Percentiles rank a stretch among this genome's conserved stretches.
These are phyloP conservation scores for Immersiporthe knoxdaviesiana DNA, from an alignment of 2,329 filamentous ascomycete species.

Conservation along the genomic window DNA sequence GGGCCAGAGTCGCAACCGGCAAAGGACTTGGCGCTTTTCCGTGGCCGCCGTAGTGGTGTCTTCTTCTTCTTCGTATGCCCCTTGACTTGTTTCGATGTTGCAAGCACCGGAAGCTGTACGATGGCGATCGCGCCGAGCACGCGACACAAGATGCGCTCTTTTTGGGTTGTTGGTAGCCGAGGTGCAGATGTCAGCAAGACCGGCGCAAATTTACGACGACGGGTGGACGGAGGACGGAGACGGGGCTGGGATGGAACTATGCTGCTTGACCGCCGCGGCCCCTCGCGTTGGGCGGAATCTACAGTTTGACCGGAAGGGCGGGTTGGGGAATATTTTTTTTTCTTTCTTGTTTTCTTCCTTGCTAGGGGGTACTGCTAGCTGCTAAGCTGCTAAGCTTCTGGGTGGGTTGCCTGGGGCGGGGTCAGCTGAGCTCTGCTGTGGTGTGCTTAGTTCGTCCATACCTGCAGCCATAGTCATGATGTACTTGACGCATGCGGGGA, in stretches of 20 bases:
- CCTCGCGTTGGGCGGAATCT: slow-evolving; percentile 23
- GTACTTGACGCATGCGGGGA: neutral
- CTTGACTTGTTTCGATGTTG: neutral
- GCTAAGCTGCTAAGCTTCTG: neutral
- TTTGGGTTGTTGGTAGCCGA: slow-evolving; percentile 16
- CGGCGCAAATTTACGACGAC: slow-evolving; percentile 22
- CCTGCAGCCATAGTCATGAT: too few relatives aligned
- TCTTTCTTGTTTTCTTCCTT: neutral
- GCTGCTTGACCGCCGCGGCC: slow-evolving; percentile 6
- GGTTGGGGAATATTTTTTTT: too few relatives aligned
- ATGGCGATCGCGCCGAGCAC: slow-evolving; percentile 13
- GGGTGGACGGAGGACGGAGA: slow-evolving; percentile 12
- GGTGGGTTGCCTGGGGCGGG: neutral
- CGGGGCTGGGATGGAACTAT: slow-evolving; percentile 11
- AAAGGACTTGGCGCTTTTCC: neutral
- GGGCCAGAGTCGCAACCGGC: neutral
- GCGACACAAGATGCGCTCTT: slow-evolving; percentile 26
- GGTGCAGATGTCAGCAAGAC: slow-evolving; percentile 17
- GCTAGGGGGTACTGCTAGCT: neutral
- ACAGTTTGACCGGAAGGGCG: neutral
- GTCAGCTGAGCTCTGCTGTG: neutral
- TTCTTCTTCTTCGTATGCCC: neutral
- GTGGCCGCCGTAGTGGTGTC: neutral
- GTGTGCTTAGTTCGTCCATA: too few relatives aligned
- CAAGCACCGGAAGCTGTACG: neutral